Evolutionary conservation across 306 rosid genomes (phyloP).

Genomic region (Inga leiocalycina): DNA sequence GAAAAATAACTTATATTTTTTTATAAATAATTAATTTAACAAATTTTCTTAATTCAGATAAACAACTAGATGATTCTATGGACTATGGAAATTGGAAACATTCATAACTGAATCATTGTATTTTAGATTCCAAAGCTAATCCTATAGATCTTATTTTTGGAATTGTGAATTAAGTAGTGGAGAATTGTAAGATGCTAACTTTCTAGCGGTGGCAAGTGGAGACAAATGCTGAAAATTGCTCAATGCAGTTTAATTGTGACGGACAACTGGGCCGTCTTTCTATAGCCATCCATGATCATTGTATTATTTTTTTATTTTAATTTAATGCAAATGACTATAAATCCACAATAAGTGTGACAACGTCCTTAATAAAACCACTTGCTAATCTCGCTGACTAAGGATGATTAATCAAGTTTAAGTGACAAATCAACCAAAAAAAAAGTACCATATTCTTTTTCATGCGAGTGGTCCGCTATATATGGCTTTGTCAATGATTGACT

Average conservation of each 20-base stretch:
- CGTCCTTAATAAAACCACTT: not conserved
- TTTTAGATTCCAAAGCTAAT: not conserved
- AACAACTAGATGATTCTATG: too few relatives aligned
- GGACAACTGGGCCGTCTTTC: not conserved
- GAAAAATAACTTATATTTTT: too few relatives aligned
- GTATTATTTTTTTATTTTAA: not conserved
- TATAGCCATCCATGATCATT: not conserved
- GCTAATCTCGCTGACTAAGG: not conserved
- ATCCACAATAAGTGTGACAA: not conserved
- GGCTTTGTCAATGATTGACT: not conserved
- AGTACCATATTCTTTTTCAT: not conserved
- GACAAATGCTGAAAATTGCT: too few relatives aligned
- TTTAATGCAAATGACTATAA: not conserved
- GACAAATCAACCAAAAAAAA: not conserved
- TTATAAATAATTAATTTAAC: too few relatives aligned
- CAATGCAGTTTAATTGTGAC: too few relatives aligned
- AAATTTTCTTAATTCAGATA: too few relatives aligned
- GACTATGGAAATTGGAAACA: too few relatives aligned
- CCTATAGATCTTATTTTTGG: not conserved
- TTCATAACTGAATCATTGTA: too few relatives aligned
- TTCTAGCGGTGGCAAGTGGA: too few relatives aligned
- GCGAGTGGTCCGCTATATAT: not conserved
- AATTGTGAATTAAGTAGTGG: not conserved
- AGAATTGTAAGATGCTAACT: too few relatives aligned
- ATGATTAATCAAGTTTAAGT: not conserved